phyloP scores from a whole-genome alignment of 148 eudicot species.

The Rhododendron williamsianum region DNA sequence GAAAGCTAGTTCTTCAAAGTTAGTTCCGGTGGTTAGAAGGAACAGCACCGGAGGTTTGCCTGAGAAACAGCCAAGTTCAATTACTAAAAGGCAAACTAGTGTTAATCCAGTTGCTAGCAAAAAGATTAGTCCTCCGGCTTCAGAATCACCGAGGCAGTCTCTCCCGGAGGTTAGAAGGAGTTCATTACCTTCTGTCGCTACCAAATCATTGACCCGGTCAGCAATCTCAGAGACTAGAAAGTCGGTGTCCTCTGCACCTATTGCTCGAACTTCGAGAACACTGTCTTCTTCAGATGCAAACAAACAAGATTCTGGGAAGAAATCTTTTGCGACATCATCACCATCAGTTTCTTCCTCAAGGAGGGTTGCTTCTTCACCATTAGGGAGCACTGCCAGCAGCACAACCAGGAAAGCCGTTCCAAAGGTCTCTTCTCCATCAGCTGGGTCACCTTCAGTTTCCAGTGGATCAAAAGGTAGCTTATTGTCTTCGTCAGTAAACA shows the following conservation, averaged over 20 bases:
- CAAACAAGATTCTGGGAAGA: constrained; percentile 42
- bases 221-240: constrained; percentile 34
- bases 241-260: constrained; percentile 48
- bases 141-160: constrained; percentile 51
- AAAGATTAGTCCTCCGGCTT: constrained; percentile 23
- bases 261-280: constrained; percentile 41
- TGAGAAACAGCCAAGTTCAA: constrained; percentile 37
- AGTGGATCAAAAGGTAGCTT: constrained; percentile 42
- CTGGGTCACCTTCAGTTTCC: constrained; percentile 39
- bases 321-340: constrained; percentile 27
- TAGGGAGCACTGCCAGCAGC: constrained; percentile 56
- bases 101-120: constrained; percentile 29
- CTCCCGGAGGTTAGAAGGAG: constrained; percentile 62
- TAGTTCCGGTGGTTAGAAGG: constrained; percentile 51
- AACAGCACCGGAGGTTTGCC: constrained; percentile 73
- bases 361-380: constrained; percentile 17
- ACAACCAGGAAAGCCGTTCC: constrained; percentile 33
- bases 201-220: constrained; percentile 25
- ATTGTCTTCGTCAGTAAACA: constrained; percentile 41
- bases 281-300: constrained; percentile 34
- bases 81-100: constrained; percentile 26
- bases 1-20: constrained; percentile 41
- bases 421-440: constrained; percentile 43
- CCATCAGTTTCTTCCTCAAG: constrained; percentile 44
- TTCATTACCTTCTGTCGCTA: constrained; percentile 34